These are phyloP conservation scores for Aspergillus fumigatus DNA, from an alignment of 2,329 filamentous ascomycete species.

Conservation along the genomic window DNA sequence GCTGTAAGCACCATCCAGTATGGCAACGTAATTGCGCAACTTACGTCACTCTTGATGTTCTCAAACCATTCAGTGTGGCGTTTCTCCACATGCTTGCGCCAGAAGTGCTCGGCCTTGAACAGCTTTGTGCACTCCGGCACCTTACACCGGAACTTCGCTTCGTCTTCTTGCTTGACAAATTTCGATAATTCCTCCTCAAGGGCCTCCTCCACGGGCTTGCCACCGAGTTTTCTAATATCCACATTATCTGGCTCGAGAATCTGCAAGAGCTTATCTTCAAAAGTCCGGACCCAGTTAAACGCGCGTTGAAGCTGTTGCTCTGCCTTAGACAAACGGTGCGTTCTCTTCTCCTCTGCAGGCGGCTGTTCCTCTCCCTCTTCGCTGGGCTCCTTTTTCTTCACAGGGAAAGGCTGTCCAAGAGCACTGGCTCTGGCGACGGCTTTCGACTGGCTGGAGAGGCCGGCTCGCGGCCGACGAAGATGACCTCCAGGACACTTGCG, in stretches of 20 bases:
- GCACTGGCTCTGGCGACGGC: conserved; percentile 82
- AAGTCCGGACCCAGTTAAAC: conserved; percentile 98
- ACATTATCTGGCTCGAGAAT: conserved; percentile 85
- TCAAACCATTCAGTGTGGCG: conserved; percentile 86
- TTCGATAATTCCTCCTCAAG: conserved; percentile 80
- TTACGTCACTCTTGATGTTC: conserved; percentile 74
- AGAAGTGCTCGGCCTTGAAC: conserved; percentile 96
- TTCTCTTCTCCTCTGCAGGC: conserved; percentile 68
- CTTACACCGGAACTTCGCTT: conserved; percentile 94
- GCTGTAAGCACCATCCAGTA: conserved; percentile 7
- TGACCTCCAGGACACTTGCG: conserved; percentile 97
- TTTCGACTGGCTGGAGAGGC: conserved; percentile 76
- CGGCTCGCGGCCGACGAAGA: conserved; percentile 82
- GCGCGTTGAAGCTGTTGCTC: conserved; percentile 91
- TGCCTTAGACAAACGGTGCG: conserved; percentile 67
- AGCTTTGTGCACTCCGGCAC: conserved; percentile 93
- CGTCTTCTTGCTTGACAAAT: conserved; percentile 94
- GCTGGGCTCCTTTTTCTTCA: conserved; percentile 66
- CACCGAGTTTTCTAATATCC: conserved; percentile 85
- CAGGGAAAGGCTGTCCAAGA: conserved; percentile 74
- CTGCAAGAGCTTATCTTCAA: conserved; percentile 92
- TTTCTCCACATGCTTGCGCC: conserved; percentile 97
- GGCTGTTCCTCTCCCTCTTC: conserved; percentile 62
- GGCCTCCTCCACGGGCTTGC: conserved; percentile 79
- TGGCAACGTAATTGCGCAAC: conserved; percentile 26